Evolutionary conservation across 768 basidiomycete genomes (phyloP).

Genomic region (Lanmaoa rubissima): DNA sequence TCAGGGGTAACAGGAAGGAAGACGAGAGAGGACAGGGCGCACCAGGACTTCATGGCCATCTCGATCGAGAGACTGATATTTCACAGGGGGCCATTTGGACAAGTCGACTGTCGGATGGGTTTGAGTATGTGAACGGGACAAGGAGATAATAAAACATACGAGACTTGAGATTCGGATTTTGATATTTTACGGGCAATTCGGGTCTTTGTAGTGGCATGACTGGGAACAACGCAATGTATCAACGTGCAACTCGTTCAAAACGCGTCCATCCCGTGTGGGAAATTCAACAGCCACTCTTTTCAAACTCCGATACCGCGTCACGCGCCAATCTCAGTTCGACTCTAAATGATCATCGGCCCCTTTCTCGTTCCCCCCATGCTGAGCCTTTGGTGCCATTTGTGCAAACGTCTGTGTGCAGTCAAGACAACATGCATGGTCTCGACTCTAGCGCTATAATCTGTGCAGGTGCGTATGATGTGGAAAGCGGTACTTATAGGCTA

Average conservation of each 20-base stretch:
- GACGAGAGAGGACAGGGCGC: conserved; percentile 24
- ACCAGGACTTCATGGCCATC: conserved; percentile 87
- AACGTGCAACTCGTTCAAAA: conserved; percentile 33
- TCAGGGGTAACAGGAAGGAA: conserved; percentile 14
- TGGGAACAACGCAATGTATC: background rate
- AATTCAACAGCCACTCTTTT: conserved; percentile 33
- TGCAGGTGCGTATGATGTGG: no score
- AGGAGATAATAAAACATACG: conserved; percentile 30
- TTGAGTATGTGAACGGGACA: background rate
- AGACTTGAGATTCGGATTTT: conserved; percentile 49
- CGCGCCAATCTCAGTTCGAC: background rate
- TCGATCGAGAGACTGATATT: conserved; percentile 88
- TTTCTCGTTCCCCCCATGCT: no score
- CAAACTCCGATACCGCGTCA: conserved; percentile 31
- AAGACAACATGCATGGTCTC: no score
- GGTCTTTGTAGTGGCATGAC: conserved; percentile 43
- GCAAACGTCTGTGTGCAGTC: no score
- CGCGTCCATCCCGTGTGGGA: conserved; percentile 30
- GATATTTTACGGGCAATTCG: conserved; percentile 47
- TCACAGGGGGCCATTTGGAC: conserved; percentile 64
- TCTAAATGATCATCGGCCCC: no score
- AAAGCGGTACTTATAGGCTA: no score
- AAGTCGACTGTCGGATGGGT: conserved; percentile 33
- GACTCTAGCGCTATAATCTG: no score
- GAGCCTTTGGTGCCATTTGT: no score